Conservation (phyloP, 179 eudicot species). For the Patellifolia procumbens region DNA sequence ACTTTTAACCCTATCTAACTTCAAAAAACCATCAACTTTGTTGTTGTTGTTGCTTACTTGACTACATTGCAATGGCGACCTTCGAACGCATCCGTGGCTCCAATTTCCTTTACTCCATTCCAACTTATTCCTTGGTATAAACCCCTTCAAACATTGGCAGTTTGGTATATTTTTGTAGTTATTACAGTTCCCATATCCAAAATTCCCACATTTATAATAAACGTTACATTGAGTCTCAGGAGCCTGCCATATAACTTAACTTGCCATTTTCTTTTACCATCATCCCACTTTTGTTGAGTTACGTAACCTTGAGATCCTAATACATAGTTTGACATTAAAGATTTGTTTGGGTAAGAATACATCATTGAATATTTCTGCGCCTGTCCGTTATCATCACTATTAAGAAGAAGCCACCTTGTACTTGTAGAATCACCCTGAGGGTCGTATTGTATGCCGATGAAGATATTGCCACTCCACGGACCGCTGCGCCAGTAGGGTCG, state of each 20-base stretch:
- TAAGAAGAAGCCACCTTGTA: conserved; percentile 14
- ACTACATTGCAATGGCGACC: conserved; percentile 27
- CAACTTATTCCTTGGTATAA: conserved; percentile 30
- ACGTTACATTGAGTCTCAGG: conserved; percentile 33
- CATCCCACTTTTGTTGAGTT: conserved; percentile 23
- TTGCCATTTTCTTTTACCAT: conserved; percentile 25
- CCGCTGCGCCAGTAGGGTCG: conserved; percentile 29
- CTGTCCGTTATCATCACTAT: background rate
- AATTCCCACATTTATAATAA: conserved; percentile 44
- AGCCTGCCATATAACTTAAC: conserved; percentile 14
- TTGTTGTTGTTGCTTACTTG: background rate
- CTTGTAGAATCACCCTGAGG: background rate
- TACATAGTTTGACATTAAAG: background rate
- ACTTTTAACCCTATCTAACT: conserved; percentile 31
- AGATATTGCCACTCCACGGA: conserved; percentile 27
- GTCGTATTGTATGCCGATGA: conserved; percentile 21
- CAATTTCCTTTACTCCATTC: conserved; percentile 52
- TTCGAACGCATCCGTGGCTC: conserved; percentile 31
- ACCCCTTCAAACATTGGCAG: conserved; percentile 49
- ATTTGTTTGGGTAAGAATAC: background rate
- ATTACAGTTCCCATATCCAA: conserved; percentile 43
- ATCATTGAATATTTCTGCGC: background rate
- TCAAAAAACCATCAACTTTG: conserved; percentile 28
- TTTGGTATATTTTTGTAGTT: conserved; percentile 19
- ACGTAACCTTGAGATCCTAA: background rate